Conservation (phyloP, 495 filamentous ascomycete genomes). For the Collariella sp. region DNA sequence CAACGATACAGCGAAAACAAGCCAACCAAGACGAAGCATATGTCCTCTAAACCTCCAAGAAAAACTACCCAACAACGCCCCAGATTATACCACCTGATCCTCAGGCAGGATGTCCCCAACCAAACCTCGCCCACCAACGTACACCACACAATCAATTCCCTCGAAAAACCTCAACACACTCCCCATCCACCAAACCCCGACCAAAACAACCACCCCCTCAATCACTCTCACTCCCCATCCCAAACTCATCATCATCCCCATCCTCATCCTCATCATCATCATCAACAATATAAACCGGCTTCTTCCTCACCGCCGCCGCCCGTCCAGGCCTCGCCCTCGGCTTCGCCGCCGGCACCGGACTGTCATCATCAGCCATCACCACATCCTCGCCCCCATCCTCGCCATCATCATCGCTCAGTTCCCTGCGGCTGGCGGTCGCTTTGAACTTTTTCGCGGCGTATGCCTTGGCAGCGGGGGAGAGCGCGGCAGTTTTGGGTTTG, state of each 20-base stretch:
- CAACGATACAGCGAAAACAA: too few species aligned
- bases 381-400: too few species aligned
- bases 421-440: conserved; percentile 13
- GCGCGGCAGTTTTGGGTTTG: conserved; percentile 35
- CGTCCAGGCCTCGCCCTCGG: conserved; percentile 40
- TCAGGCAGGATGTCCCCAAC: neutral
- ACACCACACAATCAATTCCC: too few species aligned
- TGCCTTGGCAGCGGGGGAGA: too few species aligned
- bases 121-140: neutral
- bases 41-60: too few species aligned
- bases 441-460: neutral
- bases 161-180: too few species aligned
- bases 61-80: too few species aligned
- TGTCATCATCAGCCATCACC: conserved; percentile 31
- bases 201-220: conserved; percentile 16
- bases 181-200: too few species aligned
- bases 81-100: too few species aligned
- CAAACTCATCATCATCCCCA: neutral
- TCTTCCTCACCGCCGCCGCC: conserved; percentile 36
- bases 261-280: conserved; percentile 25
- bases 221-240: neutral
- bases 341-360: conserved; percentile 34
- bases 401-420: conserved; percentile 36
- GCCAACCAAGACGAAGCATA: too few species aligned
- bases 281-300: conserved; percentile 36